Conservation (phyloP, 495 filamentous ascomycete species). For the Lentithecium fluviatile region DNA sequence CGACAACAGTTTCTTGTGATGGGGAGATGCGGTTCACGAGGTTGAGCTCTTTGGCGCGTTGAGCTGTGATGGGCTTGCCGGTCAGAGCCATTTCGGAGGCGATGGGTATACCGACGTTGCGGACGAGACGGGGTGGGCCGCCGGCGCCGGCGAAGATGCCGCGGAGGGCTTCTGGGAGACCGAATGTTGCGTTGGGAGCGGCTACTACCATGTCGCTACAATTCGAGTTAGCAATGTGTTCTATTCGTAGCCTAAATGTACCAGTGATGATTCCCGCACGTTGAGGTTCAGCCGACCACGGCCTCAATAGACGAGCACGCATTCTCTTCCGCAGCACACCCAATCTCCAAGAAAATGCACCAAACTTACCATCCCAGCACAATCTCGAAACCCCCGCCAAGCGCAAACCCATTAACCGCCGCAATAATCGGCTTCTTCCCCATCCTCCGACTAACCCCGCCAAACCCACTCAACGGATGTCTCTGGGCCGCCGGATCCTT, state of each 20-base stretch:
- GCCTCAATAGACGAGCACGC: not conserved
- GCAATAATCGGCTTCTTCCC: conserved; percentile 41
- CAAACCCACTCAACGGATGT: conserved; percentile 38
- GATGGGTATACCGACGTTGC: conserved; percentile 36
- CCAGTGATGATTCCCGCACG: too few relatives aligned
- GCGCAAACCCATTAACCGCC: conserved; percentile 40
- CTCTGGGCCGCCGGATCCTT: conserved; percentile 21
- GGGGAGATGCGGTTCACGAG: conserved; percentile 36
- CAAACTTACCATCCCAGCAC: conserved; percentile 35
- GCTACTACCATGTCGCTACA: conserved; percentile 40
- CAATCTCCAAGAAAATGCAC: not conserved
- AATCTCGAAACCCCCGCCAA: conserved; percentile 42
- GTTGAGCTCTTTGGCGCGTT: conserved; percentile 32
- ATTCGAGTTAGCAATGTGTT: not conserved
- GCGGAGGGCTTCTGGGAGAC: conserved; percentile 38
- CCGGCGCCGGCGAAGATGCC: conserved; percentile 40
- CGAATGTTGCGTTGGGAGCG: conserved; percentile 36
- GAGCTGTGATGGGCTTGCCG: conserved; percentile 31
- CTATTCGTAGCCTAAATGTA: too few relatives aligned
- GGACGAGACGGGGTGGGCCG: conserved; percentile 36
- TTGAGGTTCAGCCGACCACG: not conserved
- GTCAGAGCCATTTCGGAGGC: conserved; percentile 39
- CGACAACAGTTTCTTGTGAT: conserved; percentile 31
- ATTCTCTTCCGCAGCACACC: not conserved
- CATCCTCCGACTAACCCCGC: conserved; percentile 32